Evolutionary conservation across 192 early-diverging fungal genomes (phyloP).

Genomic region (Coemansia reversa): DNA sequence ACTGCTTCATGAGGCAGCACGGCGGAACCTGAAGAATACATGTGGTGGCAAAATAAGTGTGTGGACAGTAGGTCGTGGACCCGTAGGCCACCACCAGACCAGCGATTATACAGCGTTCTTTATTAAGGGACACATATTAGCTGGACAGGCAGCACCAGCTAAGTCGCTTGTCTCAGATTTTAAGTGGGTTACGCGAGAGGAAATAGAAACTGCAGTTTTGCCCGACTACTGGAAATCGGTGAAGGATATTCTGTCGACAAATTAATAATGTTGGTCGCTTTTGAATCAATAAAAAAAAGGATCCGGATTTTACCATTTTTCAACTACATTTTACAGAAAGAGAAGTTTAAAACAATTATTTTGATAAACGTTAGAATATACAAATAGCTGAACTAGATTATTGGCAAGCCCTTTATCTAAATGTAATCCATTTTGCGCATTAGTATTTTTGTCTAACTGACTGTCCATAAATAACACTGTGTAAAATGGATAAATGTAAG

Average conservation of each 20-base stretch:
- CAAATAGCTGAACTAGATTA: too few species aligned
- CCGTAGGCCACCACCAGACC: conserved; percentile 67
- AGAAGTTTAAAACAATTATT: neutral
- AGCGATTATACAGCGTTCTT: conserved; percentile 68
- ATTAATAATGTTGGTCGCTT: conserved; percentile 6
- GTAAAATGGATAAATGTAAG: too few species aligned
- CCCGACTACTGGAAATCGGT: conserved; percentile 49
- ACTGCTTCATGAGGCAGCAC: conserved; percentile 73
- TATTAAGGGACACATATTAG: conserved; percentile 80
- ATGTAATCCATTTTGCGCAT: too few species aligned
- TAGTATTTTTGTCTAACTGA: too few species aligned
- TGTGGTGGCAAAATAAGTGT: conserved; percentile 77
- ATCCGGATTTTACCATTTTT: neutral
- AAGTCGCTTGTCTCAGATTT: conserved; percentile 31
- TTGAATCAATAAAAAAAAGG: neutral
- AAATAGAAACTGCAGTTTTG: conserved; percentile 30
- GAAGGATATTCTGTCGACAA: conserved; percentile 43
- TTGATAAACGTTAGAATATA: too few species aligned
- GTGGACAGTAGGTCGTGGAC: conserved; percentile 85
- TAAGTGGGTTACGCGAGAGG: conserved; percentile 52
- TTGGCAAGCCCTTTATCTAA: too few species aligned
- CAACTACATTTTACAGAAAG: neutral
- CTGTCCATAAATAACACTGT: too few species aligned
- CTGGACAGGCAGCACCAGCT: conserved; percentile 61
- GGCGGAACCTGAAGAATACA: conserved; percentile 64